These are phyloP conservation scores for Naganishia sp. DNA, from an alignment of 1,284 basidiomycete species.

Conservation along the genomic window DNA sequence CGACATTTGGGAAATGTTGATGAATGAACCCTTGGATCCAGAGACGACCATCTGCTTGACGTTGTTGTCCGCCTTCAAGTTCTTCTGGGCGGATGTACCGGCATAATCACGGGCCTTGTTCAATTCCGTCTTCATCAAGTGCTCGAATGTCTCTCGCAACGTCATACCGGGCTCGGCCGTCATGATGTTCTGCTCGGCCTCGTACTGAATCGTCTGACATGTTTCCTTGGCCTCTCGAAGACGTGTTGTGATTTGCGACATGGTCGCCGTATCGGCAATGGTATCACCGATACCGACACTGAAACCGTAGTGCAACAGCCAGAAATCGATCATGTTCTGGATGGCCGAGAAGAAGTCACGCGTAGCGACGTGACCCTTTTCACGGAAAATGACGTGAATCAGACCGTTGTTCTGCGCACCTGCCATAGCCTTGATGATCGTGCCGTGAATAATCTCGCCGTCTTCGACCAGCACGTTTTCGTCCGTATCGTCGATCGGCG, in stretches of 20 bases:
- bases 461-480: slow-evolving; percentile 97
- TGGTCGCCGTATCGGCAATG: slow-evolving; percentile 86
- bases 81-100: slow-evolving; percentile 92
- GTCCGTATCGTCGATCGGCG: slow-evolving; percentile 80
- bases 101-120: slow-evolving; percentile 95
- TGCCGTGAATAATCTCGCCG: slow-evolving; percentile 92
- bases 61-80: slow-evolving; percentile 97
- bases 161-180: slow-evolving; percentile 96
- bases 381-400: slow-evolving; percentile 95
- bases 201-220: slow-evolving; percentile 70
- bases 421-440: slow-evolving; percentile 97
- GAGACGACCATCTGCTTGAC: slow-evolving; percentile 99
- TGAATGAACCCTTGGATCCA: slow-evolving; percentile 97
- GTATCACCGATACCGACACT: slow-evolving; percentile 99
- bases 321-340: slow-evolving; percentile 95
- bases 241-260: slow-evolving; percentile 79
- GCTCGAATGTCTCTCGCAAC: slow-evolving; percentile 97
- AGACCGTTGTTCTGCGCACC: slow-evolving; percentile 93
- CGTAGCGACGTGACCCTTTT: slow-evolving; percentile 94
- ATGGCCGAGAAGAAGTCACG: slow-evolving; percentile 88
- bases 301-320: slow-evolving; percentile 98
- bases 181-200: slow-evolving; percentile 78
- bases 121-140: slow-evolving; percentile 83
- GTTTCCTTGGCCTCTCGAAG: slow-evolving; percentile 79
- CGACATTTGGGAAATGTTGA: slow-evolving; percentile 99